phyloP scores from a whole-genome alignment of 2,329 filamentous ascomycete genomes.

The Knufia fluminis region DNA sequence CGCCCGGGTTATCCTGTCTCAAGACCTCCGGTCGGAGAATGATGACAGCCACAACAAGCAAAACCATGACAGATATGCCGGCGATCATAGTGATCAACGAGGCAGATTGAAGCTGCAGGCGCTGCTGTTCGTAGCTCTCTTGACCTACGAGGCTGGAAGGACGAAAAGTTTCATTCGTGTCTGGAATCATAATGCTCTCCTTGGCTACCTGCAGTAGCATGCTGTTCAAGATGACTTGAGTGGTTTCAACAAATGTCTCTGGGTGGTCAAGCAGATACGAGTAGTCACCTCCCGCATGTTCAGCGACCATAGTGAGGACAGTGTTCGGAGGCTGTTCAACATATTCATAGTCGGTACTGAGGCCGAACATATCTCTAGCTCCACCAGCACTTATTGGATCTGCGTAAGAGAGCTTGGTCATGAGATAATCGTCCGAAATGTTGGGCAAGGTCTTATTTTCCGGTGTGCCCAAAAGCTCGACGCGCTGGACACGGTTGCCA shows the following conservation, averaged over 20 bases:
- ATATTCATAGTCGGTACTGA: not conserved
- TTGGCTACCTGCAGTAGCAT: not conserved
- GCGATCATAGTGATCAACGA: not conserved
- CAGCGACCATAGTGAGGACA: not conserved
- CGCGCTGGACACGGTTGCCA: too few relatives aligned
- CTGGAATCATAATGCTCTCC: not conserved
- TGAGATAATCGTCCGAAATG: too few relatives aligned
- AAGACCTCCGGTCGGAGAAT: not conserved
- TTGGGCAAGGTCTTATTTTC: too few relatives aligned
- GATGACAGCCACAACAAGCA: not conserved
- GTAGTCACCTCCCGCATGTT: not conserved
- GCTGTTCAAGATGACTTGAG: not conserved
- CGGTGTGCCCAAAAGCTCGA: too few relatives aligned
- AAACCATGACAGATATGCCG: not conserved
- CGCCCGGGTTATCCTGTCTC: not conserved
- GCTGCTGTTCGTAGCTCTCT: not conserved
- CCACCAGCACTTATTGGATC: too few relatives aligned
- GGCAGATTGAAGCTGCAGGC: not conserved
- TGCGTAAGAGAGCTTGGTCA: too few relatives aligned
- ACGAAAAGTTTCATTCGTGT: not conserved
- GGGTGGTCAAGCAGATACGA: not conserved
- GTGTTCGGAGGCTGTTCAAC: not conserved
- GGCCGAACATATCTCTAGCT: too few relatives aligned
- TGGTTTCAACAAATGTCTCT: not conserved
- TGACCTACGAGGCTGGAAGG: not conserved